Percentiles rank a stretch among this genome's conserved stretches.
Conservation (phyloP, 352 stramenopile genomes). For the Phytopythium helicoides region DNA sequence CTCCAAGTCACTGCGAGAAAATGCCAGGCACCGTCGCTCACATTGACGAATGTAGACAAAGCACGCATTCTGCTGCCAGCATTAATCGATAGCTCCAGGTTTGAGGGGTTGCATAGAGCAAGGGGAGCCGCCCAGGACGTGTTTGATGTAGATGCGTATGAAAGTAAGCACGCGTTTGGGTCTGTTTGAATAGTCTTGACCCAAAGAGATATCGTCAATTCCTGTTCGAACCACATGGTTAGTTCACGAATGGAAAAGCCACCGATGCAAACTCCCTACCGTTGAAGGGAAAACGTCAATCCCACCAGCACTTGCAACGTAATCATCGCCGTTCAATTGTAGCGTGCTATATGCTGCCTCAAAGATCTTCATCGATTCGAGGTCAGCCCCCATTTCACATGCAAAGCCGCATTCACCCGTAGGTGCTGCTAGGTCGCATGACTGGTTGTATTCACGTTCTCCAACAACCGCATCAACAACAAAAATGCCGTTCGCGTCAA, state of each 20-base stretch:
- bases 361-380: slow-evolving; percentile 15
- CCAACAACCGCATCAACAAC: slow-evolving; percentile 56
- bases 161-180: slow-evolving; percentile 37
- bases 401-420: slow-evolving; percentile 46
- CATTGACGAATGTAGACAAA: slow-evolving; percentile 55
- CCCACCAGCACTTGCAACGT: slow-evolving; percentile 26
- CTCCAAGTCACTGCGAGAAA: slow-evolving; percentile 62
- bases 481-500: slow-evolving; percentile 56
- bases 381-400: slow-evolving; percentile 43
- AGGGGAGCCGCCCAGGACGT: slow-evolving; percentile 25
- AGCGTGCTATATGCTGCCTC: slow-evolving; percentile 31
- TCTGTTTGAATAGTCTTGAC: slow-evolving; percentile 41
- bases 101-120: slow-evolving; percentile 59
- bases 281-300: slow-evolving; percentile 39
- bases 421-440: slow-evolving; percentile 56
- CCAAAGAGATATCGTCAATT: slow-evolving; percentile 61
- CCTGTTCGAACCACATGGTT: slow-evolving; percentile 13
- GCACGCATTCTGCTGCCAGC: slow-evolving; percentile 20
- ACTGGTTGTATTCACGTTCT: slow-evolving; percentile 60
- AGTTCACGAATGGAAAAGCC: no score
- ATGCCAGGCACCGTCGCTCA: slow-evolving; percentile 70
- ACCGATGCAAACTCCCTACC: slow-evolving; percentile 14
- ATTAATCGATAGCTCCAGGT: slow-evolving; percentile 51
- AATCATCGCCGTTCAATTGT: slow-evolving; percentile 33
- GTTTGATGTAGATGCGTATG: slow-evolving; percentile 24